Evolutionary conservation across 169 alveolate genomes (phyloP), one percentile per base, ranked within the genome.

Genomic region (Nephromyces sp.): DNA sequence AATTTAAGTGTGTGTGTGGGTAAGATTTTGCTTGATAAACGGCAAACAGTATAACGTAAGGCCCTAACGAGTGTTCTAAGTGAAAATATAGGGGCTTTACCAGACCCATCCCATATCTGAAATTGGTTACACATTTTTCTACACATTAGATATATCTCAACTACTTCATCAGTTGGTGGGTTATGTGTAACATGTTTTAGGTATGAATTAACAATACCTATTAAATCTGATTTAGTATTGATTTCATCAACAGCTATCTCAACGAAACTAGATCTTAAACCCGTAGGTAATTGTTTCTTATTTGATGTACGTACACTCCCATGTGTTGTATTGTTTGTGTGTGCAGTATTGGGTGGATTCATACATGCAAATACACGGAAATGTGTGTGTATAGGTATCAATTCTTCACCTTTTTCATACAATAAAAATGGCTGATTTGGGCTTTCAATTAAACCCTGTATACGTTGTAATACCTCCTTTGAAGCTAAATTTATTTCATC

Each of bases 401-500:
- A 89, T 51, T 88, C 87, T 63, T 94, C 97, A 65, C 88, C 86
- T 62, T 85, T 66, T 34, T 74, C 77, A 27, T 69, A 61, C 43
- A 68, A 35, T 32, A 53, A 31, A 27, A 68, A 29, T 28, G 75
- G 77, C 34, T 65, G 69, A 1, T 31, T 53, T 6, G 72, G 77
- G n/a, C 43, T 77, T 32, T 74, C 80, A 35, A 90, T 82, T 70
- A 90, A 81, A 31, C 93, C 90, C 74, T 86, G 83, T 24, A 96
- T 79, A 74, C 98, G 92, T 82, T 95, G 95, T 74, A 98, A 80
- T 21, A 96, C 85, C 74, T 96, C 99, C 22, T 93, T 93, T 28
- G 97, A 96, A 1, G 99, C 99, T 70, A 98, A 85, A 74, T 98
- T 98, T 32, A 98, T 92, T 87, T 98, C 99, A 86, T 98, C 99